Base-by-base conservation (phyloP, 1,284 basidiomycete genomes). In the Peniophora sp. region DNA sequence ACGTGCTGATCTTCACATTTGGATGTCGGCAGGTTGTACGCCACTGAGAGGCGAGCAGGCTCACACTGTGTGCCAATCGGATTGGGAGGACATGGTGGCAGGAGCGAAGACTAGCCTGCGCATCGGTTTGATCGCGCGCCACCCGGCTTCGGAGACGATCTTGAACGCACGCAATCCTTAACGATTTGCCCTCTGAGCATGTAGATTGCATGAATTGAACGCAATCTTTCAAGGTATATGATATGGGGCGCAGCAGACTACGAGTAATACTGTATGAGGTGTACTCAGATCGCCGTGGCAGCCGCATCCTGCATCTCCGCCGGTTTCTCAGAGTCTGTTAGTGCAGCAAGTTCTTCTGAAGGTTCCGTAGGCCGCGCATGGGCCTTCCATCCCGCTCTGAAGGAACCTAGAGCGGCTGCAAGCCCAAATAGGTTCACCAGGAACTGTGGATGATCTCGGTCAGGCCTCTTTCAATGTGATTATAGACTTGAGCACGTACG, bases 351-450 rank as follows among this genome's bases (percentile, higher is more conserved):
- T n/a, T 41, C 37, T 5, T 41, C 37, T 17, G 18, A 5, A 5
- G 37, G 37, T n/a, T 41, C 37, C n/a, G 68, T 54, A 53, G 74
- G 71, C 23, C 82, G 65, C 9, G 81, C 77, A 15, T 85, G 88
- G 1, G 87, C 87, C 50, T 75, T 81, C 86, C 86, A 90, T 14
- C 85, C 88, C 41, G 75, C 79, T 55, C 81, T 71, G 69, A 88
- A 88, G 3, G 84, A 79, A 8, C 77, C 74, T 0, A 85, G 58
- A 3, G 75, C 84, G 14, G 83, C 82, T 48, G 84, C 66, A 23
- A 86, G 67, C 9, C 83, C 81, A 46, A 88, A 79, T 15, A 81
- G 52, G 44, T 74, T 76, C 48, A 82, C 71, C 80, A 81, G 83
- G 18, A 73, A 61, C 87, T 88, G 57, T 51, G 49, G 36, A 22